Conservation (phyloP, 106 monocot species). For the Phalaenopsis aphrodite region DNA sequence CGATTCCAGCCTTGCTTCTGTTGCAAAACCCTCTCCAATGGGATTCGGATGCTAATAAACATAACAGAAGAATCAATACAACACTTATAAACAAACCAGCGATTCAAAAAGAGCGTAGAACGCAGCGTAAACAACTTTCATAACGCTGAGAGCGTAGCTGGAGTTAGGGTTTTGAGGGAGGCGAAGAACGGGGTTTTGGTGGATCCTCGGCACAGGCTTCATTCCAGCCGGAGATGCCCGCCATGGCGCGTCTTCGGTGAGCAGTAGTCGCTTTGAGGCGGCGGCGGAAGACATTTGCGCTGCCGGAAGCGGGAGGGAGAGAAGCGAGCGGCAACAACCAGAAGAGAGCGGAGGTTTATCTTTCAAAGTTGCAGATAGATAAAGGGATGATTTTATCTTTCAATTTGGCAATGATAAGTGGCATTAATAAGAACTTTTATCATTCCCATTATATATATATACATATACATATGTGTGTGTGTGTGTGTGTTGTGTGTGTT, state of each 20-base stretch:
- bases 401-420: background rate
- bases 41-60: slow-evolving; percentile 56
- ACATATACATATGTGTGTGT: too few species aligned
- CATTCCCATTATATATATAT: too few species aligned
- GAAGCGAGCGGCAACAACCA: background rate
- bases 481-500: too few species aligned
- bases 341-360: too few species aligned
- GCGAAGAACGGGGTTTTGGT: slow-evolving; percentile 71
- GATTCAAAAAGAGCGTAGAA: background rate
- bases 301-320: background rate
- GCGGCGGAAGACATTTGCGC: background rate
- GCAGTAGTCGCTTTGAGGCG: slow-evolving; percentile 28
- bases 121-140: slow-evolving; percentile 33
- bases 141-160: slow-evolving; percentile 66
- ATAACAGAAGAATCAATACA: background rate
- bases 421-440: too few species aligned
- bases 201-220: slow-evolving; percentile 74
- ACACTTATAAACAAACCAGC: background rate
- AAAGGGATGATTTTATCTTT: background rate
- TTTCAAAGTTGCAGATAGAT: background rate
- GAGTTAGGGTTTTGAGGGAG: slow-evolving; percentile 40
- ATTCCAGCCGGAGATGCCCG: slow-evolving; percentile 36
- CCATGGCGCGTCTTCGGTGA: slow-evolving; percentile 91
- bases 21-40: slow-evolving; percentile 70
- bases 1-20: slow-evolving; percentile 65